Conservation (phyloP, 306 rosid genomes). For the Psophocarpus tetragonolobus region DNA sequence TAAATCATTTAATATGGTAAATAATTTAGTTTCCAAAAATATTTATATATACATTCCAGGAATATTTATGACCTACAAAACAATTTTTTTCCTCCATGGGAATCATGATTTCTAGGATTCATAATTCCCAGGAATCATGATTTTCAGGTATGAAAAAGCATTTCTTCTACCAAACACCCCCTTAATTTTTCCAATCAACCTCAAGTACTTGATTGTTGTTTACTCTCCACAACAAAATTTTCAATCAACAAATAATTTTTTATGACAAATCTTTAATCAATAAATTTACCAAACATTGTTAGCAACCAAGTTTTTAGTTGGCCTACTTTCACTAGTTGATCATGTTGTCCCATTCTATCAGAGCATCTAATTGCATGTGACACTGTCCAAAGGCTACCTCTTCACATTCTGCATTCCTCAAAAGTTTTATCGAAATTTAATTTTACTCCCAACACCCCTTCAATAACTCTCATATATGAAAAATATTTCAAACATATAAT, state of each 20-base stretch:
- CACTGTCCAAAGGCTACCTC: background rate
- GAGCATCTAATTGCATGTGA: background rate
- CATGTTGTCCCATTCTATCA: background rate
- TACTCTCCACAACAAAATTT: background rate
- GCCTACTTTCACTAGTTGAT: background rate
- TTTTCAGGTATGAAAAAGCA: too few relatives aligned
- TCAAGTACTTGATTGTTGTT: background rate
- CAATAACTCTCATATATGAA: conserved; percentile 13
- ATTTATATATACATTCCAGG: too few relatives aligned
- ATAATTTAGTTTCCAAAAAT: too few relatives aligned
- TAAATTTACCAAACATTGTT: background rate
- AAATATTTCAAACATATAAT: conserved; percentile 10
- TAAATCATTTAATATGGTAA: too few relatives aligned
- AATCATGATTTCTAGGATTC: too few relatives aligned
- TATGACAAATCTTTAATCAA: background rate
- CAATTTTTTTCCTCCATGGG: too few relatives aligned
- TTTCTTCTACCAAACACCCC: too few relatives aligned
- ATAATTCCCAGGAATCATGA: too few relatives aligned
- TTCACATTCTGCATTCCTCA: background rate
- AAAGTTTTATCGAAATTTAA: background rate
- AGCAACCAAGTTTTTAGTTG: background rate
- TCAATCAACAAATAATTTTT: background rate
- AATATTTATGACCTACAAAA: too few relatives aligned
- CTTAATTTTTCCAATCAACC: background rate
- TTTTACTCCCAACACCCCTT: background rate